Conservation (phyloP, 495 filamentous ascomycete genomes). For the Bryoglossum gracile region DNA sequence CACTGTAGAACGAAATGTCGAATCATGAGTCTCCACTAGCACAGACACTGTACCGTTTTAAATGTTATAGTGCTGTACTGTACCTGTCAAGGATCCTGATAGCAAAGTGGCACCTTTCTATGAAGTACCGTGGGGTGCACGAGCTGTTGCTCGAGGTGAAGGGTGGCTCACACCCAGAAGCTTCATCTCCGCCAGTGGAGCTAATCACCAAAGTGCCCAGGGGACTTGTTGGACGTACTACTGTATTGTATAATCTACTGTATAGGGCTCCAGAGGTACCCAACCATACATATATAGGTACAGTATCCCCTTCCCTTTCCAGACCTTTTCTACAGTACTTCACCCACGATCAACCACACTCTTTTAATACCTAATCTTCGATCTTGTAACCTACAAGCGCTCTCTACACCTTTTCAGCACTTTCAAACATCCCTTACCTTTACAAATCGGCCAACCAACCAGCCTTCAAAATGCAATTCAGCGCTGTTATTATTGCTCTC, state of each 20-base stretch:
- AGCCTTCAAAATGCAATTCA: slow-evolving; percentile 28
- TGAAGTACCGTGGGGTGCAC: slow-evolving; percentile 8
- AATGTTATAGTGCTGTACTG: too few species aligned
- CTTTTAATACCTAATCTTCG: slow-evolving; percentile 18
- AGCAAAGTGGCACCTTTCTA: slow-evolving; percentile 3
- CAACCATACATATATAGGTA: slow-evolving; percentile 26
- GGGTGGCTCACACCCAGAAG: background rate
- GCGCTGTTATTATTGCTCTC: slow-evolving; percentile 13
- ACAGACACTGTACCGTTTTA: too few species aligned
- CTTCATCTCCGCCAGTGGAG: slow-evolving; percentile 22
- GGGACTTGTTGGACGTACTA: too few species aligned
- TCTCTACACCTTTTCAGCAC: background rate
- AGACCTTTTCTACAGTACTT: slow-evolving; percentile 4
- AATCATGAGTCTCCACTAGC: too few species aligned
- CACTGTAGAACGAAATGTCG: too few species aligned
- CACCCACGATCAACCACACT: slow-evolving; percentile 25
- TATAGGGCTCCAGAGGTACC: too few species aligned
- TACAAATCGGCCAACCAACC: slow-evolving; percentile 9
- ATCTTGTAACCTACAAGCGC: slow-evolving; percentile 3
- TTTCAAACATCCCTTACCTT: background rate
- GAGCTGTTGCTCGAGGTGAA: slow-evolving; percentile 15
- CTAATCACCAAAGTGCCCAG: too few species aligned
- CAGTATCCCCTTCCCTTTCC: too few species aligned
- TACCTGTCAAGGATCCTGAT: slow-evolving; percentile 10
- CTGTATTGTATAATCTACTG: too few species aligned